phyloP scores from a whole-genome alignment of 2,329 filamentous ascomycete genomes.

The Fusarium equiseti region DNA sequence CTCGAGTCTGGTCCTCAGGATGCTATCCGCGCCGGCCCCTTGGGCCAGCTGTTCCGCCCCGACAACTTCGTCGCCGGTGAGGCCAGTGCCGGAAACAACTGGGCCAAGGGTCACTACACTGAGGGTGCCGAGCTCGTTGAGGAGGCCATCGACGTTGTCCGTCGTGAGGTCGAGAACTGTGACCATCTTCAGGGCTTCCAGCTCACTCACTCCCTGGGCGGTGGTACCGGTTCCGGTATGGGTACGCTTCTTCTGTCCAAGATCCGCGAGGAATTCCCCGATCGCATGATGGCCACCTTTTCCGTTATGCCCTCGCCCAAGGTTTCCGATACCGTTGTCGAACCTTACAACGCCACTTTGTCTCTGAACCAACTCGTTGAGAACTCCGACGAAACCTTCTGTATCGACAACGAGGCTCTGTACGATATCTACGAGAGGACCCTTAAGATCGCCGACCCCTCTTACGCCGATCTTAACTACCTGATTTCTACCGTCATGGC shows the following conservation, averaged over 20 bases:
- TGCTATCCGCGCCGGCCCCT: constrained; percentile 95
- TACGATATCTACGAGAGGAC: constrained; percentile 99
- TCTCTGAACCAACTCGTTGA: constrained; percentile 99
- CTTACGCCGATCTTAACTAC: constrained; percentile 99
- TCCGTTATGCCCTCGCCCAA: constrained; percentile 98
- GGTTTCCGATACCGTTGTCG: constrained; percentile 99
- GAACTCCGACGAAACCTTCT: constrained; percentile 99
- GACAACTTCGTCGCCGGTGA: constrained; percentile 99
- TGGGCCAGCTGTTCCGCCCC: constrained; percentile 98
- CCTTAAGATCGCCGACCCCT: constrained; percentile 97
- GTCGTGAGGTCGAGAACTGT: constrained; percentile 97
- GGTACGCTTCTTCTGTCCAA: constrained; percentile 99
- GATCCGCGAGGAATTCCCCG: constrained; percentile 99
- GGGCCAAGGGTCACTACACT: constrained; percentile 99
- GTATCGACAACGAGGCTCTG: constrained; percentile 99
- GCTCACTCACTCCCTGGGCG: constrained; percentile 99
- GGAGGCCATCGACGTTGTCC: constrained; percentile 97
- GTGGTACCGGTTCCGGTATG: constrained; percentile 99
- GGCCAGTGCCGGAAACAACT: constrained; percentile 99
- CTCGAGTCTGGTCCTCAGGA: constrained; percentile 99
- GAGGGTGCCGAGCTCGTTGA: constrained; percentile 99
- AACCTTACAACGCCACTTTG: constrained; percentile 99
- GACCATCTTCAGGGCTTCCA: constrained; percentile 99
- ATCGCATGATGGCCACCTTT: constrained; percentile 99
- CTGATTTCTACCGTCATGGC: constrained; percentile 99